phyloP scores from a whole-genome alignment of 2,329 filamentous ascomycete species.

The Madurella fahalii region DNA sequence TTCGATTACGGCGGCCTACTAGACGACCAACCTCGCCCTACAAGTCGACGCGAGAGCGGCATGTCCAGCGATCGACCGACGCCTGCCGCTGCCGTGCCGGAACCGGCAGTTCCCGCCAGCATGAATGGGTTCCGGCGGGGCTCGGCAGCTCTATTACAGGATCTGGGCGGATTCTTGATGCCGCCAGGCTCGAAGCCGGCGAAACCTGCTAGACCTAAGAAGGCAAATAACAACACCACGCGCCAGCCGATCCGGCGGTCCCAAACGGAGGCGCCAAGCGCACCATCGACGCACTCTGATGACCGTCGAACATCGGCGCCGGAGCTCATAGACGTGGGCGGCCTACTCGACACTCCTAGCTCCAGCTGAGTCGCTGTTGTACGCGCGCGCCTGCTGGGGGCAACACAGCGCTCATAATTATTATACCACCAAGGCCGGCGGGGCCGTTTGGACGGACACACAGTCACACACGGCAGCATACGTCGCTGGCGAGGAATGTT shows the following conservation, averaged over 20 bases:
- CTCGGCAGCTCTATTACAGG: conserved; percentile 55
- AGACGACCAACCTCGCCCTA: conserved; percentile 35
- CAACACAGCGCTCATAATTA: neutral
- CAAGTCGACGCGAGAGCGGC: conserved; percentile 38
- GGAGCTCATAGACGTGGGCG: conserved; percentile 7
- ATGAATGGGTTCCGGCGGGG: conserved; percentile 47
- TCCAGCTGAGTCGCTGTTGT: neutral
- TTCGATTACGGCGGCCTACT: conserved; percentile 81
- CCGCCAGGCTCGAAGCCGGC: conserved; percentile 33
- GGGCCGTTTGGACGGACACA: neutral
- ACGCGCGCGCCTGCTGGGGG: neutral
- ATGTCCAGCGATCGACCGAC: conserved; percentile 40
- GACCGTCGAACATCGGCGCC: neutral
- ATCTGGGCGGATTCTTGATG: conserved; percentile 51
- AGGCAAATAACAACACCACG: neutral
- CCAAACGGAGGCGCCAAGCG: neutral
- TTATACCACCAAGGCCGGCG: neutral
- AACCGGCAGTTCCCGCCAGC: conserved; percentile 43
- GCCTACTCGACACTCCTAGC: neutral
- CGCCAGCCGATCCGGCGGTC: neutral
- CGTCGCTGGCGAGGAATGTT: too few relatives aligned
- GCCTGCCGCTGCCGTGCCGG: conserved; percentile 35
- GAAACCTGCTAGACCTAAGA: conserved; percentile 3
- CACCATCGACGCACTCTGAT: neutral
- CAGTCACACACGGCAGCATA: neutral